Evolutionary conservation across 805 yeast species (phyloP), one percentile per base, ranked within the genome.

Genomic region (Metschnikowia rubicola): DNA sequence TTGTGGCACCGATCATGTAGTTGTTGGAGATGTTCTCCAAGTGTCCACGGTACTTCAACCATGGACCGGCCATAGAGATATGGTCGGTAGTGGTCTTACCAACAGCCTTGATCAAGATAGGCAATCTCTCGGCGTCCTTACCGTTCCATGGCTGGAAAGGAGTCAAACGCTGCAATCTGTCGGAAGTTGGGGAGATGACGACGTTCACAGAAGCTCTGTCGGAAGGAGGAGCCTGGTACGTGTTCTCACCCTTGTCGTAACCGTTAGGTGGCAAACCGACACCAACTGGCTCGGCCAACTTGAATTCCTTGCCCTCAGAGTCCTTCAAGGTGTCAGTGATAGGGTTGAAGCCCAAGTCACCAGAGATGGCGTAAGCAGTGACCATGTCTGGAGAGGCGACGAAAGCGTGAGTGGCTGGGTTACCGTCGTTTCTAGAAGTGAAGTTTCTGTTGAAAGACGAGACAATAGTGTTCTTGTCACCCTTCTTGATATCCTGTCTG

Each of bases 41-140:
- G 79, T 92, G 99, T 76, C 99, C 99, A 81, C 97, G 88, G 92
- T 92, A 92, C 80, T 92, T 92, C 82, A 92, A 87, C 99, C 99
- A 92, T 68, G 98, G 97, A 77, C 99, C 99, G 68, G 99, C 99
- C 96, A 89, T 91, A 65, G 98, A 92, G 66, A 92, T 92, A 78
- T 92, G 99, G 79, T 92, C 99, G 62, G 99, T 92, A 64, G 99
- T 92, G 71, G 97, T 91, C 83, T 92, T 92, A 78, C 97, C 98
- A 55, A 85, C 78, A 60, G 97, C 88, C 79, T 94, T 92, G 75
- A 92, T 88, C 76, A 92, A 84, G 63, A 92, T 92, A 74, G 97
- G 97, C 80, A 92, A 76, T 67, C 79, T 78, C 58, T 71, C 68
- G 63, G 95, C 89, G 68, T 92, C 98, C 80, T 89, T 86, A 71